Evolutionary conservation across 2,329 filamentous ascomycete species (phyloP), one percentile per base, ranked within the genome.

Genomic region (Cladosporium sp.): DNA sequence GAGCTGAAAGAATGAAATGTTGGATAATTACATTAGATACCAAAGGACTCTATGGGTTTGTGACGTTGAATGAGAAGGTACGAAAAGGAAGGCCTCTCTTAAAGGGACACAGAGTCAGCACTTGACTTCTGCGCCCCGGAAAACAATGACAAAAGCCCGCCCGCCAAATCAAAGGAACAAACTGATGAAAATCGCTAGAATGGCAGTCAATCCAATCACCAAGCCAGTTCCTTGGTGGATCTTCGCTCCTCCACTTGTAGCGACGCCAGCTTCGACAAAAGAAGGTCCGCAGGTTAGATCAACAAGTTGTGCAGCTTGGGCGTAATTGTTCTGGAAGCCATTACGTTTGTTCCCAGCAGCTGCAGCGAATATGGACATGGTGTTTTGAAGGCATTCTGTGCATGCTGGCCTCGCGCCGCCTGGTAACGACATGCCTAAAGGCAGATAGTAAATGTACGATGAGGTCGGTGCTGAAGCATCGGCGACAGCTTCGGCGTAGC

Each of bases 391-490:
- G 71, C 94, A 97, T 39, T 76, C 75, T 65, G 83, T 86, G 76
- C 94, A 99, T 1, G 76, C 84, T 0, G 91, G 90, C n/a, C 80
- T 78, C 24, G 86, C 83, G 20, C 81, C 81, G 13, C 77, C 79
- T 0, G 90, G 89, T 12, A 97, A 76, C 0, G 79, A 73, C 39
- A 86, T 80, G 59, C 94, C 94, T 56, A 96, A 80, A 0, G 92
- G 90, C 3, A 97, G 78, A 67, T 88, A 93, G 75, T 97, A 99
- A 35, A 94, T 81, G 68, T 92, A 93, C 34, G 84, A 82, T 70
- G 94, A 88, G 32, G 85, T 83, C 0, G 88, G 79, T 8, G 83
- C 87, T 20, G 83, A 82, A 5, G 77, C 71, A 73, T 96, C 96
- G 48, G 89, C 91, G 60, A 92, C 85, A 50, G 93, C 91, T 65